Base-by-base conservation (phyloP, 768 basidiomycete species). In the Leccinum uliginosum region DNA sequence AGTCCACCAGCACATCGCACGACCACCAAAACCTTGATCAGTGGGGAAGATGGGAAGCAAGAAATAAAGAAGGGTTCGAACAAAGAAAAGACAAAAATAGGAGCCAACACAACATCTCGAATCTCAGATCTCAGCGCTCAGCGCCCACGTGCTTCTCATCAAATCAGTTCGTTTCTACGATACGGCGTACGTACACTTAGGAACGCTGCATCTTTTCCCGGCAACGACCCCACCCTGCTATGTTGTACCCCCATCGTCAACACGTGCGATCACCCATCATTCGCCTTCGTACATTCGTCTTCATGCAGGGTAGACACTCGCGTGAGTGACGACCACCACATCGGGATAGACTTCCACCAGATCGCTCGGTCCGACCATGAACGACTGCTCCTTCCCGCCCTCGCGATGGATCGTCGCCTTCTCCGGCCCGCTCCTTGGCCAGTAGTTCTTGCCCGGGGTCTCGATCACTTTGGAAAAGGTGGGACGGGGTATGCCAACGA, bases 351-450 rank as follows among this genome's bases (percentile, higher is more conserved):
- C 55, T 24, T 51, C 46, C 7, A 65, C 50, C 32, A 59, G 53
- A 43, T 59, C 60, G 19, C 27, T 62, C n/a, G 63, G 56, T n/a
- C 57, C 53, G 6, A 65, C 53, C 2, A 10, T 12, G 52, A 65
- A 4, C 15, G 12, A 6, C 35, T 65, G 64, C 15, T 26, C 23
- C 30, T 49, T 62, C 15, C 54, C 50, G 6, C 46, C 43, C 0
- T 64, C 54, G 23, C 60, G 56, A 14, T 29, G 2, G 3, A 64
- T 17, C 0, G 19, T 40, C 57, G 62, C 4, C 9, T 47, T 59
- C 52, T 64, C 63, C 12, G 21, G 40, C 30, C 59, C 56, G 7
- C 19, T 19, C 51, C 59, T 58, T 12, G 3, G 9, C 63, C 63
- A 64, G 5, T 10, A 21, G 24, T 64, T 64, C 34, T 32, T 51